These are phyloP conservation scores for Salix purpurea DNA, from an alignment of 345 rosid species.

Conservation along the genomic window DNA sequence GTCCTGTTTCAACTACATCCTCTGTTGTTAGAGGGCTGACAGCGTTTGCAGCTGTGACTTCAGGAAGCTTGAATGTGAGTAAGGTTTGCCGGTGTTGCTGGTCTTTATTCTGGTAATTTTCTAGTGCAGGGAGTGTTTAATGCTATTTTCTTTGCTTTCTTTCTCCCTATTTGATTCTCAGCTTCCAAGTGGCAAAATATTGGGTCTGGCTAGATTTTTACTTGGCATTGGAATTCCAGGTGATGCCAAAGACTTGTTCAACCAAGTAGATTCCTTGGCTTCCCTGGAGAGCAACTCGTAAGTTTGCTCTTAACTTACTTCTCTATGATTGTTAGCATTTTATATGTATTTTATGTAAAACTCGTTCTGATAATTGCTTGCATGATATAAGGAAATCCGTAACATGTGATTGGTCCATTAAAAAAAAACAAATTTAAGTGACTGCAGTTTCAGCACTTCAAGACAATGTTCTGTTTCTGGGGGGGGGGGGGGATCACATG, in stretches of 20 bases:
- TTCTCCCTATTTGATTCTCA: conserved; percentile 39
- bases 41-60: conserved; percentile 57
- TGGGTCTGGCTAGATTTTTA: conserved; percentile 85
- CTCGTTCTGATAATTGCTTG: background rate
- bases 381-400: background rate
- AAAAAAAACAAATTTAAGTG: background rate
- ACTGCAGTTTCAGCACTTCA: background rate
- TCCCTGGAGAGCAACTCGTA: conserved; percentile 77
- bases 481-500: background rate
- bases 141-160: background rate
- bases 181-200: conserved; percentile 70
- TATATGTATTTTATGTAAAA: background rate
- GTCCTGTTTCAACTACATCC: conserved; percentile 74
- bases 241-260: conserved; percentile 75
- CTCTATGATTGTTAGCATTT: background rate
- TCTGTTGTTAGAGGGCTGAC: conserved; percentile 81
- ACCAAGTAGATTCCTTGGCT: conserved; percentile 80
- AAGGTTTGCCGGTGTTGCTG: conserved; percentile 1
- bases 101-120: conserved; percentile 2
- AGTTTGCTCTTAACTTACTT: conserved; percentile 19
- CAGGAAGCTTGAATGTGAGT: conserved; percentile 60
- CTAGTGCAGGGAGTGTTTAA: background rate
- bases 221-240: conserved; percentile 88
- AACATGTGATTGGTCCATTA: background rate
- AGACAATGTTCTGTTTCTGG: background rate